phyloP scores from a whole-genome alignment of 2,329 filamentous ascomycete species.

The Diaporthe sp. region DNA sequence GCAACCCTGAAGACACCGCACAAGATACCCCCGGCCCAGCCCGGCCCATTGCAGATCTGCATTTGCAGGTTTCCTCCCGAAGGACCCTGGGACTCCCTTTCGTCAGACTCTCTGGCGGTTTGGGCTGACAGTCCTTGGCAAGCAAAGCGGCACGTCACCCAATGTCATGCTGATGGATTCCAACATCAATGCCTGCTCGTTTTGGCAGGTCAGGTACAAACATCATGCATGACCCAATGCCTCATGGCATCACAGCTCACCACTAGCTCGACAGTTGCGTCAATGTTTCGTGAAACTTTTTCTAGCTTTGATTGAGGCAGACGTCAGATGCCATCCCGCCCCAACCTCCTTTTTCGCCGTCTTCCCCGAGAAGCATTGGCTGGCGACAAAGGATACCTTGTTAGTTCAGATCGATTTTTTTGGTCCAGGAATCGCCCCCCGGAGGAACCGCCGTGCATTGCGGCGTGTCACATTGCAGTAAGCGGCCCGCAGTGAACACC shows the following conservation, averaged over 20 bases:
- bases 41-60: conserved; percentile 14
- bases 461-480: conserved; percentile 27
- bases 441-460: conserved; percentile 27
- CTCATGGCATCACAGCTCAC: conserved; percentile 15
- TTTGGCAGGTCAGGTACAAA: conserved; percentile 1
- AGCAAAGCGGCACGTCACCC: conserved; percentile 30
- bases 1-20: conserved; percentile 4
- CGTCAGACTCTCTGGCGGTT: neutral
- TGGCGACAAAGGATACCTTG: neutral
- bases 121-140: conserved; percentile 27
- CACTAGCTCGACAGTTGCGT: conserved; percentile 11
- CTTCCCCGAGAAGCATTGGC: neutral
- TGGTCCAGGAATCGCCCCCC: conserved; percentile 9
- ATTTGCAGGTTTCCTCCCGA: conserved; percentile 5
- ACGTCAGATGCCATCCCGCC: neutral
- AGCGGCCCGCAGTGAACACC: conserved; percentile 20
- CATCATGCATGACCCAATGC: neutral
- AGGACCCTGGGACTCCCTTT: conserved; percentile 19
- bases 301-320: neutral
- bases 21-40: conserved; percentile 2
- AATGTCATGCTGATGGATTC: conserved; percentile 16
- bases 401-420: neutral
- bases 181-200: conserved; percentile 2
- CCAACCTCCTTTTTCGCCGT: neutral
- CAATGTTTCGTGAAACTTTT: conserved; percentile 7